These are phyloP conservation scores for Cystobasidium tubakii DNA, from an alignment of 768 basidiomycete genomes.

Conservation along the genomic window DNA sequence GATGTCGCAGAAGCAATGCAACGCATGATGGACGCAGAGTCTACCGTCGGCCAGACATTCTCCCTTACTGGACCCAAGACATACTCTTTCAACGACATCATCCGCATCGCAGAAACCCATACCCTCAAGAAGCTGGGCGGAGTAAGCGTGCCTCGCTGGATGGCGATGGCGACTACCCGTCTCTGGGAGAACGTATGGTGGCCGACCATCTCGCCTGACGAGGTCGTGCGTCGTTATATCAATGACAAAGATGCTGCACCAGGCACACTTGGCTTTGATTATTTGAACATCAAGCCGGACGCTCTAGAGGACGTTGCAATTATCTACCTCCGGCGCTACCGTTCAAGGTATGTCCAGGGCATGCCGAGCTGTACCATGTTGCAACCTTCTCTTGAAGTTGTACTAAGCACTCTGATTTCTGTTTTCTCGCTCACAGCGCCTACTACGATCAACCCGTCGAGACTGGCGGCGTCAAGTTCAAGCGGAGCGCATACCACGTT, in stretches of 20 bases:
- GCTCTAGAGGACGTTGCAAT: constrained; percentile 71
- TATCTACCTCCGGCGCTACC: constrained; percentile 79
- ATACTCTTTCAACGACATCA: constrained; percentile 63
- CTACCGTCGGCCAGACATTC: constrained; percentile 58
- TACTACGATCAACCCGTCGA: constrained; percentile 49
- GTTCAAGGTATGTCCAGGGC: constrained; percentile 67
- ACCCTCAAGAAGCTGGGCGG: constrained; percentile 68
- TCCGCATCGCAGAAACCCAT: constrained; percentile 63
- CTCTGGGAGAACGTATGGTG: constrained; percentile 70
- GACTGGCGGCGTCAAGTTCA: constrained; percentile 47
- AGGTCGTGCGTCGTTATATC: constrained; percentile 78
- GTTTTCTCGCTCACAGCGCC: constrained; percentile 40
- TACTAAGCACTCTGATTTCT: constrained; percentile 6
- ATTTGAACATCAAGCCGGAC: constrained; percentile 70
- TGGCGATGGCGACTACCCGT: constrained; percentile 63
- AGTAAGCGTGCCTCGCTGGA: constrained; percentile 68
- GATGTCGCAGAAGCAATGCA: constrained; percentile 91
- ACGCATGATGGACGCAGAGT: constrained; percentile 60
- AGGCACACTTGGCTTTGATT: constrained; percentile 53
- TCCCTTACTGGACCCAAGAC: constrained; percentile 83
- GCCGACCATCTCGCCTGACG: constrained; percentile 84
- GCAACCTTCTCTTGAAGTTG: too few species aligned
- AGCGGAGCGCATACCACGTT: constrained; percentile 40
- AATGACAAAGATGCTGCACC: constrained; percentile 62
- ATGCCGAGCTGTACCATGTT: constrained; percentile 15